Evolutionary conservation across 768 basidiomycete genomes (phyloP), one percentile per base, ranked within the genome.

Genomic region (Mycena floridula): DNA sequence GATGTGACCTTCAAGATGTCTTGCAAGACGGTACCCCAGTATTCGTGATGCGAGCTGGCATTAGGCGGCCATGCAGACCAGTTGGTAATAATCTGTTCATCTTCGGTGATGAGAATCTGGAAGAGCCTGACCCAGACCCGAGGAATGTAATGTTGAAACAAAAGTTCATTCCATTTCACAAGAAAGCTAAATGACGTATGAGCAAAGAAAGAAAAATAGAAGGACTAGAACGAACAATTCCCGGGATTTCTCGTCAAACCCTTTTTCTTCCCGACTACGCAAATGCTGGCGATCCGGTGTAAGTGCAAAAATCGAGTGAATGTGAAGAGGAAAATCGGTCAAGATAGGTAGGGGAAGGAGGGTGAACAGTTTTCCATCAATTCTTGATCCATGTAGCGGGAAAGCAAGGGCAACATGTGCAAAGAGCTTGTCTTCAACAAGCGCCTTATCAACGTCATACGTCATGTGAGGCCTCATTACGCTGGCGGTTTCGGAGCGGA

Each of bases 291-390:
- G 50, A 24, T 57, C 55, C n/a, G 57, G 54, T 0, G 60, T 62
- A 12, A 66, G 54, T 12, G 64, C 62, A 15, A 66, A 58, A 5
- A 63, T 48, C 2, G 48, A 61, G 43, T 66, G 60, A 25, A 62
- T 42, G 43, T 64, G 64, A 11, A 60, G 37, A 2, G 63, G 63
- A 35, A 63, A 61, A 7, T 44, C 49, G 2, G 63, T 64, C 5
- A 46, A 41, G 27, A 66, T 57, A 3, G 64, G 64, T 5, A 66
- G 50, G 5, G 63, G 64, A 4, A 66, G 55, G n/a, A 57, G 46
- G 2, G 64, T 64, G 46, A 64, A 66, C 9, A 66, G 50, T 18
- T 35, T 9, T 46, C 47, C 5, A 48, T 22, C n/a, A 38, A 24
- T 18, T 3, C 38, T 15, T 24, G 32, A 37, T 12, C 18, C 53